Evolutionary conservation across 805 yeast genomes (phyloP), one percentile per base, ranked within the genome.

Genomic region (Lachancea meyersii): DNA sequence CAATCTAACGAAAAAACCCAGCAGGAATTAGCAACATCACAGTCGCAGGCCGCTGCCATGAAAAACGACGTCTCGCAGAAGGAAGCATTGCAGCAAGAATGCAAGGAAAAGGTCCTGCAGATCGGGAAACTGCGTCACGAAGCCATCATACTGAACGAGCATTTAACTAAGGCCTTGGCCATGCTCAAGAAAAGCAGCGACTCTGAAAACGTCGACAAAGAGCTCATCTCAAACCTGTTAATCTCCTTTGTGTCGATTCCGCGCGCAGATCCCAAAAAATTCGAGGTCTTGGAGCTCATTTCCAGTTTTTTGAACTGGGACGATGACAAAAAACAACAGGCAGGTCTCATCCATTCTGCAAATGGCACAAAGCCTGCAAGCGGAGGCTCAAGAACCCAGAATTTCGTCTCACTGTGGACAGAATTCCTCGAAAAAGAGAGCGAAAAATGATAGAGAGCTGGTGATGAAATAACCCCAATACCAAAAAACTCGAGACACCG

Each of bases 81-180:
- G 46, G 45, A 53, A 1, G 69, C 67, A 54, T 69, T 71, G 40
- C 84, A 73, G 56, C 67, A 61, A 41, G 88, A 72, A 58, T 68
- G 73, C 35, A 79, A 70, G 68, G 88, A 73, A 47, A 88, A 86
- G 62, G 86, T 80, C 45, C 67, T 89, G 26, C 75, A 80, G 39
- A 78, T 93, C 40, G 97, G 97, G 1, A 93, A 91, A 59, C 72
- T 93, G 38, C 77, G 97, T 41, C 97, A 91, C 61, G 98, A 93
- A 61, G 91, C 95, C 1, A 91, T 93, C 8, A 86, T 86, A 20
- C 67, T 91, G 45, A 93, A 93, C 60, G 98, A 93, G 58, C 97
- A 93, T 65, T 67, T 93, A 42, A 88, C 96, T n/a, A 91, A 93
- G 56, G 95, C 97, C 1, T 67, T 91, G 48, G 78, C 86, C 20